Base-by-base conservation (phyloP, 257 asterid genomes). In the Nemophila menziesii region DNA sequence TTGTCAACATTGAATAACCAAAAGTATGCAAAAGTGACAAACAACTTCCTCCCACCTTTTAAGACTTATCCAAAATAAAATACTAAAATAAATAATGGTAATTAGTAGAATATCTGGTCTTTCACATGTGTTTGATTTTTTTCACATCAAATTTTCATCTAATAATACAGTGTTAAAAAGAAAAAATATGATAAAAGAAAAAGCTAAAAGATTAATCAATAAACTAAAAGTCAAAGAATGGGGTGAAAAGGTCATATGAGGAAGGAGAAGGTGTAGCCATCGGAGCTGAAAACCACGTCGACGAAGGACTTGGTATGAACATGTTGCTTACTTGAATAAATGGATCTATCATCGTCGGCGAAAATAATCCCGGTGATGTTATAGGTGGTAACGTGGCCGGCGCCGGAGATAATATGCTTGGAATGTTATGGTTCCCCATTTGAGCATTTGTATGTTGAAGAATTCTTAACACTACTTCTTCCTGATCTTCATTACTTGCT, bases 341-440 rank as follows among this genome's bases (percentile, higher is more conserved):
- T 17, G 89, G 80, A 62, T 80, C 84, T 29, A 55, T 50, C 22
- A 47, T 41, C 47, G 87, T 65, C 69, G 95, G 92, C 11, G 93
- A 73, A 60, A 83, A 87, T 44, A 79, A 58, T 7, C 97, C 95
- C 19, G 92, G 68, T 1, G 94, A 68, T 5, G 90, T 66, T 23
- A 76, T 62, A 1, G 86, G 82, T 0, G 67, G 90, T 39, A 83
- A 18, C 12, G 60, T 71, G n/a, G 64, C 64, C 54, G 97, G 97
- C 21, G 80, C 95, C 57, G 97, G 97, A 10, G 95, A 71, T 2
- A 89, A 46, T 33, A 89, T 84, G 13, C 97, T 93, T n/a, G 90
- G 82, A n/a, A 53, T 33, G 20, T 41, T 9, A 18, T 16, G 16
- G 16, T 64, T 72, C 4, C 77, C 70, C 67, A 54, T 10, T 50